Conservation (phyloP, 1,284 basidiomycete genomes). For the Veloporphyrellus conicus region DNA sequence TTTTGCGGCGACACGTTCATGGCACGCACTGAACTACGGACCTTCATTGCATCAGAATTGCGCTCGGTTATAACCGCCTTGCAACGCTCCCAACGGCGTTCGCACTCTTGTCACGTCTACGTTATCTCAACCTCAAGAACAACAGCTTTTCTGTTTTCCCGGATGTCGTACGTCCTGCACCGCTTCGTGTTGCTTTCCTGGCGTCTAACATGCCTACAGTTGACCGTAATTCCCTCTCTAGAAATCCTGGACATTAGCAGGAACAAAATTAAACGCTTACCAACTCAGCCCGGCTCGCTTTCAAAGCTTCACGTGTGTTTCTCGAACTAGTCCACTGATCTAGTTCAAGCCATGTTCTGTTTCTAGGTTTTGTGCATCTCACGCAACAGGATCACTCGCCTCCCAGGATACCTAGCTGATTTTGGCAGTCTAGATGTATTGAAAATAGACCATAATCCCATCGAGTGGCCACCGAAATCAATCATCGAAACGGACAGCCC, state of each 20-base stretch:
- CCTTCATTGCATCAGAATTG: slow-evolving; percentile 54
- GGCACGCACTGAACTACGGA: slow-evolving; percentile 7
- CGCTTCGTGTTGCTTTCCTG: not conserved
- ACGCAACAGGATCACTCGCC: slow-evolving; percentile 75
- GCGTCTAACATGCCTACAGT: slow-evolving; percentile 43
- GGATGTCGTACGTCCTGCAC: slow-evolving; percentile 62
- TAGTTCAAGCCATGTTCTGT: slow-evolving; percentile 8
- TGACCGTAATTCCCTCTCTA: slow-evolving; percentile 80
- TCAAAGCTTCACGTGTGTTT: slow-evolving; percentile 67
- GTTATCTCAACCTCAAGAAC: slow-evolving; percentile 91
- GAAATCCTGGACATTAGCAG: slow-evolving; percentile 94
- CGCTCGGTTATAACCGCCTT: slow-evolving; percentile 83
- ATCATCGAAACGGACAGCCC: slow-evolving; percentile 45
- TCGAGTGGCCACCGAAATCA: slow-evolving; percentile 81
- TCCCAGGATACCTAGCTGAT: slow-evolving; percentile 76
- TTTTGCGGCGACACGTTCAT: slow-evolving; percentile 7
- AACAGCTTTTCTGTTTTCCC: slow-evolving; percentile 86
- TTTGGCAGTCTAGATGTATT: slow-evolving; percentile 77
- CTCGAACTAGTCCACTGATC: slow-evolving; percentile 3
- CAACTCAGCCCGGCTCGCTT: slow-evolving; percentile 76
- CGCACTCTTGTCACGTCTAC: slow-evolving; percentile 67
- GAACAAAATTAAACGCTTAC: slow-evolving; percentile 84
- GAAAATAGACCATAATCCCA: slow-evolving; percentile 86
- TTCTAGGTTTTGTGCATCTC: slow-evolving; percentile 80
- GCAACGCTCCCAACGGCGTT: slow-evolving; percentile 79